Conservation (phyloP, 768 basidiomycete species). For the Chalciporus chontae region DNA sequence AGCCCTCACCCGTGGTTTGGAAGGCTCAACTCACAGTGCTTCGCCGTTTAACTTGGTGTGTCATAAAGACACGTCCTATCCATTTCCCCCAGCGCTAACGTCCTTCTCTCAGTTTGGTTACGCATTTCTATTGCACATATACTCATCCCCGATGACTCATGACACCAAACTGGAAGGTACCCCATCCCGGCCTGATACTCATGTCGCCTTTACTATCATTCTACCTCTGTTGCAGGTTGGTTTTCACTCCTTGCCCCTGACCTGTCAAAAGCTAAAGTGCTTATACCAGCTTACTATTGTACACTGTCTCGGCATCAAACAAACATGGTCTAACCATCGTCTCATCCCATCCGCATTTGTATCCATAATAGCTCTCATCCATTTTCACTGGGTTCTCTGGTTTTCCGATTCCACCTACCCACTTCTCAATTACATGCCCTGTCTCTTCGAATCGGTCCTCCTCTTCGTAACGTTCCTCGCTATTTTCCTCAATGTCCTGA, state of each 20-base stretch:
- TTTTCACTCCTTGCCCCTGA: conserved; percentile 4
- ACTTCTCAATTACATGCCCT: conserved; percentile 70
- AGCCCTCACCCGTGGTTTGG: conserved; percentile 63
- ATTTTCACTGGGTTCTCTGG: conserved; percentile 65
- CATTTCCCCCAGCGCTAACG: conserved; percentile 5
- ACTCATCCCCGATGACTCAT: conserved; percentile 64
- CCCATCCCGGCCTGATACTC: conserved; percentile 67
- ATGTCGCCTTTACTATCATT: conserved; percentile 67
- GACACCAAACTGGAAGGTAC: conserved; percentile 35
- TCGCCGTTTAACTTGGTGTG: conserved; percentile 73
- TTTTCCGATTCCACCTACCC: conserved; percentile 52
- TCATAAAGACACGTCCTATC: conserved; percentile 12
- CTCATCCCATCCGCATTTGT: conserved; percentile 65
- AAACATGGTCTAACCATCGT: conserved; percentile 62
- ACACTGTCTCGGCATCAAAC: conserved; percentile 63
- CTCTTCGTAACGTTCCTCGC: conserved; percentile 56
- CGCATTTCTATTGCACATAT: conserved; percentile 71
- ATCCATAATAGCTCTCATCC: conserved; percentile 54
- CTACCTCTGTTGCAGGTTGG: conserved; percentile 70
- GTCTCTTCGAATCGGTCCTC: conserved; percentile 65
- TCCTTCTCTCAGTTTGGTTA: conserved; percentile 57
- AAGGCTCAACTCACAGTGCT: conserved; percentile 54
- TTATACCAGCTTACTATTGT: conserved; percentile 51
- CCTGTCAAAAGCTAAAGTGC: not conserved
- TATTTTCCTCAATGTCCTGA: conserved; percentile 55